These are phyloP conservation scores for Candida silvatica DNA, from an alignment of 805 yeast species.

Conservation along the genomic window DNA sequence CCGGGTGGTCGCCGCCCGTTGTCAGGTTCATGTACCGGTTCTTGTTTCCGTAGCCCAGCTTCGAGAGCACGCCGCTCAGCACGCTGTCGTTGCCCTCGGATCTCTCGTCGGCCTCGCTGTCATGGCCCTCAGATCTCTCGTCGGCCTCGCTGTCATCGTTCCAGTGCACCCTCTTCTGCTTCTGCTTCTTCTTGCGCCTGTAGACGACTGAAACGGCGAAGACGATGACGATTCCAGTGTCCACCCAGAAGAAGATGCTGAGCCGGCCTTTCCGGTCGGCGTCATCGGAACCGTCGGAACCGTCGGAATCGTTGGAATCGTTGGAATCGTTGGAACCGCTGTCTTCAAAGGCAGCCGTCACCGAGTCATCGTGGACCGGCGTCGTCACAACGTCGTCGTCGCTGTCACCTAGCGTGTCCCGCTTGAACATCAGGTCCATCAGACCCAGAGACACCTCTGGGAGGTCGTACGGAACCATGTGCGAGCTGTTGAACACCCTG, in stretches of 20 bases:
- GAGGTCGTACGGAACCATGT: slow-evolving; percentile 88
- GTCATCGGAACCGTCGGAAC: too few species aligned
- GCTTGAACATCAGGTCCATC: slow-evolving; percentile 33
- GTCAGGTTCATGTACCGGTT: not conserved
- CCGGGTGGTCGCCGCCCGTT: slow-evolving; percentile 10
- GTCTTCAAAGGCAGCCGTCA: too few species aligned
- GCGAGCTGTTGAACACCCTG: slow-evolving; percentile 69
- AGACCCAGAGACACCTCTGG: slow-evolving; percentile 65
- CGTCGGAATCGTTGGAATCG: too few species aligned
- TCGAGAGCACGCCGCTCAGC: slow-evolving; percentile 1
- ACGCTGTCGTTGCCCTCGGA: not conserved
- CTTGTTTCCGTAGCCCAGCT: slow-evolving; percentile 1
- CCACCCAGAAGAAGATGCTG: not conserved
- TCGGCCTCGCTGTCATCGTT: not conserved
- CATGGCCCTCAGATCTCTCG: not conserved
- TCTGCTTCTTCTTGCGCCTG: not conserved
- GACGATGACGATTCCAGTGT: not conserved
- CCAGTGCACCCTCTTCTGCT: slow-evolving; percentile 4
- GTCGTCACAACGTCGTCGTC: not conserved
- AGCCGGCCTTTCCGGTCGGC: not conserved
- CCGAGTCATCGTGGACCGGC: too few species aligned
- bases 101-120: not conserved
- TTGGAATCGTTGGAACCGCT: too few species aligned
- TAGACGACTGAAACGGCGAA: not conserved
- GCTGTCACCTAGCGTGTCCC: not conserved